Conservation (phyloP, 2,329 filamentous ascomycete species). For the Sporothrix humicola region DNA sequence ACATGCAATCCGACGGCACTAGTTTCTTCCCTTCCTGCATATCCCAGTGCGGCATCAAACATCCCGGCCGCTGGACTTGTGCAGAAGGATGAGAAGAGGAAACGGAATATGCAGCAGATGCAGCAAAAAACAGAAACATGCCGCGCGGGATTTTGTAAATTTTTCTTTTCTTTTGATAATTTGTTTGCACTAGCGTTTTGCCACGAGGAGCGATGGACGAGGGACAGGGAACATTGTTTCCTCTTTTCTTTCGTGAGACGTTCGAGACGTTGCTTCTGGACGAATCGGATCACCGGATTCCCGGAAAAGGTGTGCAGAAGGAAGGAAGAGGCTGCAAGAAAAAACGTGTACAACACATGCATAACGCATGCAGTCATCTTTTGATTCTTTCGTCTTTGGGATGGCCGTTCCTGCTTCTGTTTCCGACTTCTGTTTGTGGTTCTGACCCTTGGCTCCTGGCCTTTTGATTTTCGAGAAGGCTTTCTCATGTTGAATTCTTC, state of each 20-base stretch:
- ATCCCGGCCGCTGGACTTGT: background rate
- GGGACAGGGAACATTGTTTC: background rate
- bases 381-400: background rate
- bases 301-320: background rate
- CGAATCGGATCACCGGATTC: constrained; percentile 1
- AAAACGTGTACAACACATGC: background rate
- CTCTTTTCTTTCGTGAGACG: background rate
- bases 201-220: constrained; percentile 9
- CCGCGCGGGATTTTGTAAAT: background rate
- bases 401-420: too few species aligned
- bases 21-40: background rate
- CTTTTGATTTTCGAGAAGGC: too few species aligned
- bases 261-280: background rate
- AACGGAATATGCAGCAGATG: background rate
- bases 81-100: background rate
- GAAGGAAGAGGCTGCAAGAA: background rate
- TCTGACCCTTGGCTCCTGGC: too few species aligned
- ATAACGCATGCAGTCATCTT: background rate
- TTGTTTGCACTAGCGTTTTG: constrained; percentile 4
- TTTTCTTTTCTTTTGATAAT: too few species aligned
- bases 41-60: background rate
- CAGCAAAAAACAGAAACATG: background rate
- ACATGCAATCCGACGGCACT: background rate
- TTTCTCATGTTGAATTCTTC: background rate
- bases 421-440: background rate